Percentiles rank a stretch among this genome's conserved stretches.
Conservation (phyloP, 305 asterid species). For the Coffea humblotiana region DNA sequence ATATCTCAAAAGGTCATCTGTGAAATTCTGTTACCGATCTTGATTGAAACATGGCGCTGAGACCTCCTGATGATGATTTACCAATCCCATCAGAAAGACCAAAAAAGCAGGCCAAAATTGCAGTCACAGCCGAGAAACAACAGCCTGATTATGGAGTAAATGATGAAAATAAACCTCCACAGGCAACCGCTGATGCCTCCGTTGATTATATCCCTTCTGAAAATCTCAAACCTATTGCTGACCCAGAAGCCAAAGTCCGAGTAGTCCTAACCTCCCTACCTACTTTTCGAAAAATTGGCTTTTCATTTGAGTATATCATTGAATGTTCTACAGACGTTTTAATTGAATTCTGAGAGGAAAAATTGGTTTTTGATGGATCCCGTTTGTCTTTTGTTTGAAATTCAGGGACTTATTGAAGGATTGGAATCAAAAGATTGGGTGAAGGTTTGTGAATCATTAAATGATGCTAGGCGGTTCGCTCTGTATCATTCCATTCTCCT, state of each 20-base stretch:
- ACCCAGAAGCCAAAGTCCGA: conserved; percentile 65
- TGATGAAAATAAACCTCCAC: conserved; percentile 69
- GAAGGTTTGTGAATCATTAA: conserved; percentile 86
- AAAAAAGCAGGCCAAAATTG: conserved; percentile 64
- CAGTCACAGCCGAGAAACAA: conserved; percentile 38
- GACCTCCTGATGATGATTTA: conserved; percentile 78
- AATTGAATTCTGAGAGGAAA: background rate
- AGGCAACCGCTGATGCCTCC: conserved; percentile 46
- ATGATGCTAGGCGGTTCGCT: conserved; percentile 71
- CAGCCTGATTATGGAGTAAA: conserved; percentile 48
- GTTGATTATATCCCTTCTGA: conserved; percentile 75
- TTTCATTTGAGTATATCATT: background rate
- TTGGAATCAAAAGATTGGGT: conserved; percentile 95
- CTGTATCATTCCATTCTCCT: conserved; percentile 58
- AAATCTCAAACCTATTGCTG: conserved; percentile 51
- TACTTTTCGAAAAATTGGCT: background rate
- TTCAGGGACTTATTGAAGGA: conserved; percentile 73
- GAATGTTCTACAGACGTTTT: background rate
- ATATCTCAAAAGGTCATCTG: conserved; percentile 4
- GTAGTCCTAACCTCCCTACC: conserved; percentile 28
- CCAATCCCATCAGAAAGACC: conserved; percentile 67
- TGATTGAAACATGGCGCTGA: conserved; percentile 64
- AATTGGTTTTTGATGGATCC: background rate
- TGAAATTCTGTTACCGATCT: conserved; percentile 20
- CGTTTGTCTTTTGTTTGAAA: conserved; percentile 7